Percentiles rank a stretch among this genome's conserved stretches.
phyloP scores from a whole-genome alignment of 495 filamentous ascomycete genomes.

The Beverwykella pulmonaria region DNA sequence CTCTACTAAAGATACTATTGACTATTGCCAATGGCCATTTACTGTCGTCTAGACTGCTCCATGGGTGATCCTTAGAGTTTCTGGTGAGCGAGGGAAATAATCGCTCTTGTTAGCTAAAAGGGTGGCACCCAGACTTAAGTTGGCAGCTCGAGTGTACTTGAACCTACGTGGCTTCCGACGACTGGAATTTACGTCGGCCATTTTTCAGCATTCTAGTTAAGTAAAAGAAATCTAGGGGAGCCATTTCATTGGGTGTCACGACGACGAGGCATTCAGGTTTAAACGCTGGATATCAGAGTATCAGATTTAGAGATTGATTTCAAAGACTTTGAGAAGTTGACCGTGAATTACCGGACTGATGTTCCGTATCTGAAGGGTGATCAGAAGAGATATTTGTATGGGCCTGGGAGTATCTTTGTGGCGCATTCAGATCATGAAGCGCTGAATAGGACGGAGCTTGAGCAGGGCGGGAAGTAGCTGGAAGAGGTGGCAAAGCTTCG shows the following conservation, averaged over 20 bases:
- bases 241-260: too few relatives aligned
- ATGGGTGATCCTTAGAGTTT: background rate
- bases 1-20: background rate
- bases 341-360: slow-evolving; percentile 93
- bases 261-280: too few relatives aligned
- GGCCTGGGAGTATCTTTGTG: slow-evolving; percentile 83
- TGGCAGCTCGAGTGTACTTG: too few relatives aligned
- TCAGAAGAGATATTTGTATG: slow-evolving; percentile 84
- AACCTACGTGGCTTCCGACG: too few relatives aligned
- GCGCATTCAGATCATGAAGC: slow-evolving; percentile 87
- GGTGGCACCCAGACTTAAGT: too few relatives aligned
- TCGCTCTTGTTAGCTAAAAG: background rate
- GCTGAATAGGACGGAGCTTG: slow-evolving; percentile 65
- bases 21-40: background rate
- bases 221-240: too few relatives aligned
- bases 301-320: too few relatives aligned
- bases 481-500: too few relatives aligned
- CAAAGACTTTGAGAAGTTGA: slow-evolving; percentile 74
- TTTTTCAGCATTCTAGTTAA: too few relatives aligned
- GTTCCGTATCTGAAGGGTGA: slow-evolving; percentile 72
- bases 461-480: slow-evolving; percentile 32
- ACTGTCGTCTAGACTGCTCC: background rate
- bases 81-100: background rate
- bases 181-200: too few relatives aligned
- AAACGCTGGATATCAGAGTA: too few relatives aligned